These are phyloP conservation scores for Brassica carinata DNA, from an alignment of 345 rosid species.

Conservation along the genomic window DNA sequence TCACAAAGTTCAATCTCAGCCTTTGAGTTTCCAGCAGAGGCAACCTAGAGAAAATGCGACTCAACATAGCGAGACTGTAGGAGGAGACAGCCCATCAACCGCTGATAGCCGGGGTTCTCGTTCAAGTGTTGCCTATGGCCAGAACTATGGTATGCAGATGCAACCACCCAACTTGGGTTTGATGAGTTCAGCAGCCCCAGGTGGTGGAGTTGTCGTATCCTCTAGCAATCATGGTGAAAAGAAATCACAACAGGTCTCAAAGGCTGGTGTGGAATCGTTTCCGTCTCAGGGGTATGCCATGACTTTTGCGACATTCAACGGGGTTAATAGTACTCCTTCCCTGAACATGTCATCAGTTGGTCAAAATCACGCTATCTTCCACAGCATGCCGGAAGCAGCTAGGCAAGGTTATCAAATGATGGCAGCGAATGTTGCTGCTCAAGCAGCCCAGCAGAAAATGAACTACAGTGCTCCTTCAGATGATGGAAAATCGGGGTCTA, in stretches of 20 bases:
- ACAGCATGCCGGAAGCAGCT: slow-evolving; percentile 67
- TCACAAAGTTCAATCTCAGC: slow-evolving; percentile 59
- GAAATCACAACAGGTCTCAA: slow-evolving; percentile 59
- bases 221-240: slow-evolving; percentile 59
- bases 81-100: slow-evolving; percentile 79
- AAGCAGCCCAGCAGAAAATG: slow-evolving; percentile 75
- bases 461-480: slow-evolving; percentile 56
- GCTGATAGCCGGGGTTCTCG: slow-evolving; percentile 76
- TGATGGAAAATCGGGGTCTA: slow-evolving; percentile 63
- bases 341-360: slow-evolving; percentile 73
- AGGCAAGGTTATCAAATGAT: slow-evolving; percentile 64
- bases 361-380: slow-evolving; percentile 72
- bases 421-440: slow-evolving; percentile 54
- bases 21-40: slow-evolving; percentile 58
- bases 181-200: slow-evolving; percentile 59
- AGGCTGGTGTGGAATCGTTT: slow-evolving; percentile 60
- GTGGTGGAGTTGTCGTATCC: slow-evolving; percentile 46
- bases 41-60: slow-evolving; percentile 59
- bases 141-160: slow-evolving; percentile 62
- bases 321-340: slow-evolving; percentile 51
- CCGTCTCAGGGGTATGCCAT: slow-evolving; percentile 77
- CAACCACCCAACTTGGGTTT: slow-evolving; percentile 66
- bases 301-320: slow-evolving; percentile 76
- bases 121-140: slow-evolving; percentile 58
- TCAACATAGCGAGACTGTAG: slow-evolving; percentile 65